These are phyloP conservation scores for Nakazawaea populi DNA, from an alignment of 805 yeast species.

Conservation along the genomic window DNA sequence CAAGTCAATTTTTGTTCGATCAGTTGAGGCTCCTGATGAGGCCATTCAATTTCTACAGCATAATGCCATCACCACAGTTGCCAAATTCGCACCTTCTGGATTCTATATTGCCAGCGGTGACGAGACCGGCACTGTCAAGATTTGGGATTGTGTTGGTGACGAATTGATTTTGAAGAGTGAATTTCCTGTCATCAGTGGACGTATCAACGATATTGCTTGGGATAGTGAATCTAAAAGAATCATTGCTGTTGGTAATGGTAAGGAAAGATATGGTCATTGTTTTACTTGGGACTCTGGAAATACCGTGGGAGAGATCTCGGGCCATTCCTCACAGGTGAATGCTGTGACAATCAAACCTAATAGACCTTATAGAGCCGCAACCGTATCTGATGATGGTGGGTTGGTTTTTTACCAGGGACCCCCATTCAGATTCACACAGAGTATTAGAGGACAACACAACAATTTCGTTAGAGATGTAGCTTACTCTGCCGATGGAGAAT, in stretches of 20 bases:
- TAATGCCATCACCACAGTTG: slow-evolving; percentile 68
- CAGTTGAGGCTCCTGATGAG: slow-evolving; percentile 40
- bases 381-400: slow-evolving; percentile 85
- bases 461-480: slow-evolving; percentile 77
- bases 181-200: slow-evolving; percentile 67
- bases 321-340: slow-evolving; percentile 80
- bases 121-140: slow-evolving; percentile 78
- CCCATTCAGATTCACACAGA: slow-evolving; percentile 79
- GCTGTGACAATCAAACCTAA: slow-evolving; percentile 79
- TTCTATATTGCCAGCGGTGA: slow-evolving; percentile 90
- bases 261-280: slow-evolving; percentile 86
- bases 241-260: slow-evolving; percentile 94
- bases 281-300: slow-evolving; percentile 94
- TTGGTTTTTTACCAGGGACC: slow-evolving; percentile 87
- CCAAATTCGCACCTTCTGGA: slow-evolving; percentile 85
- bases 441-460: slow-evolving; percentile 68
- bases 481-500: slow-evolving; percentile 76
- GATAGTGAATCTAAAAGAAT: slow-evolving; percentile 82
- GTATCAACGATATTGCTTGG: slow-evolving; percentile 83
- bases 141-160: slow-evolving; percentile 72
- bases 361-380: slow-evolving; percentile 90
- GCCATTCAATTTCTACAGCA: slow-evolving; percentile 73
- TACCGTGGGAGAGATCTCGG: slow-evolving; percentile 93
- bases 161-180: slow-evolving; percentile 68
- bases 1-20: slow-evolving; percentile 68